A percentile compares a stretch with the other conserved stretches of the same genome.
phyloP scores from a whole-genome alignment of 2,329 filamentous ascomycete genomes.

The Arthrinium puccinioides region DNA sequence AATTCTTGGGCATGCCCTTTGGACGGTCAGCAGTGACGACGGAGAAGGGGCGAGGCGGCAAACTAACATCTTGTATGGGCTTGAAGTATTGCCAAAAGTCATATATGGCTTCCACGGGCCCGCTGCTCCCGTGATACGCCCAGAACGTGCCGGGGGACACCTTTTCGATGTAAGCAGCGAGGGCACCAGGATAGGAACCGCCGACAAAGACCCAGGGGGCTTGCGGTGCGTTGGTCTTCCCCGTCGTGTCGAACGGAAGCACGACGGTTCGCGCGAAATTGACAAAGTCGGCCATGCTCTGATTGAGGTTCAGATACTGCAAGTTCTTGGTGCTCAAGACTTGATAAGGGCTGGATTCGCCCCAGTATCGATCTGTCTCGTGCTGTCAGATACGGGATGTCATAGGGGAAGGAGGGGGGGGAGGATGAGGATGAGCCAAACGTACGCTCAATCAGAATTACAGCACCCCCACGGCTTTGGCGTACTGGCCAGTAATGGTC shows the following conservation, averaged over 20 bases:
- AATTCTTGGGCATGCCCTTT: slow-evolving; percentile 52
- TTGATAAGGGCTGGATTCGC: slow-evolving; percentile 44
- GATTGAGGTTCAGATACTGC: slow-evolving; percentile 44
- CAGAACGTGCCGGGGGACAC: slow-evolving; percentile 47
- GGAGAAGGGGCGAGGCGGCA: background rate
- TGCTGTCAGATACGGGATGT: background rate
- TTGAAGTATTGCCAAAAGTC: slow-evolving; percentile 54
- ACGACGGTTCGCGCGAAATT: slow-evolving; percentile 45
- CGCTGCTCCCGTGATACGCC: slow-evolving; percentile 52
- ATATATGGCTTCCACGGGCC: slow-evolving; percentile 45
- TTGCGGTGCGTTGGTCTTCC: slow-evolving; percentile 38
- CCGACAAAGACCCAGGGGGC: slow-evolving; percentile 51
- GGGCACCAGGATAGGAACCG: slow-evolving; percentile 48
- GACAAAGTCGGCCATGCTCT: slow-evolving; percentile 45
- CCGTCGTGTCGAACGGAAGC: slow-evolving; percentile 44
- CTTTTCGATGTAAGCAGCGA: slow-evolving; percentile 48
- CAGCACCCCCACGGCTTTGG: slow-evolving; percentile 44
- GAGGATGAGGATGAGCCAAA: background rate
- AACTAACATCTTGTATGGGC: slow-evolving; percentile 37
- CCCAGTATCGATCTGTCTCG: slow-evolving; percentile 48
- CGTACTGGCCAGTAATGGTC: slow-evolving; percentile 41
- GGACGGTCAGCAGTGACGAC: too few species aligned
- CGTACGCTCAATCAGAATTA: slow-evolving; percentile 47
- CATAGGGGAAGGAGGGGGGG: background rate
- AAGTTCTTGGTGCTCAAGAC: slow-evolving; percentile 44